Conservation (phyloP, 257 asterid species). For the Fraxinus excelsior region DNA sequence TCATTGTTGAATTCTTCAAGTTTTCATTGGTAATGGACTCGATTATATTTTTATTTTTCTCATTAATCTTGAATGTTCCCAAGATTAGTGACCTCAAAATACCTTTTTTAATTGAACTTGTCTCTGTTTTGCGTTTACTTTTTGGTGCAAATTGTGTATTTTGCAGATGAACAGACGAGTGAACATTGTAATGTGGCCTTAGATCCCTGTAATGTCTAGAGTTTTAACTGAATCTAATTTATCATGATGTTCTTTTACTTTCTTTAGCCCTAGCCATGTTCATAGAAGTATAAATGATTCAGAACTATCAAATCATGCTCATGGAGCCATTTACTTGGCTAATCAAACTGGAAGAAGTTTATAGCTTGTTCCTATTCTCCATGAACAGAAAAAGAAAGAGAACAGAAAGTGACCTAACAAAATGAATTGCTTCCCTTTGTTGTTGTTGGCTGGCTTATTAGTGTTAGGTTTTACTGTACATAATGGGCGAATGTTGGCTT, state of each 20-base stretch:
- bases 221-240: neutral
- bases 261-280: neutral
- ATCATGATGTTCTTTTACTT: neutral
- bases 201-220: neutral
- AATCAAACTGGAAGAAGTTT: conserved; percentile 2
- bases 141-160: neutral
- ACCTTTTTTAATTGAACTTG: neutral
- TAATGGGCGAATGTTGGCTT: neutral
- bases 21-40: too few species aligned
- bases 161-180: neutral
- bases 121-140: neutral
- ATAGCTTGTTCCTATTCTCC: neutral
- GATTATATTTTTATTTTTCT: neutral
- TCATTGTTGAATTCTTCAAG: neutral
- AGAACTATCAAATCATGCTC: neutral
- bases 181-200: conserved; percentile 4
- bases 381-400: neutral
- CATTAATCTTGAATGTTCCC: neutral
- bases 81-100: conserved; percentile 12
- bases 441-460: neutral
- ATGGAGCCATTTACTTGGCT: neutral
- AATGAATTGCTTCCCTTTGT: neutral
- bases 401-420: neutral
- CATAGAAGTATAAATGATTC: neutral
- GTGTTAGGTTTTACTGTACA: neutral